Base-by-base conservation (phyloP, 208 protist species). In the Kentomonas sorsogonicus region DNA sequence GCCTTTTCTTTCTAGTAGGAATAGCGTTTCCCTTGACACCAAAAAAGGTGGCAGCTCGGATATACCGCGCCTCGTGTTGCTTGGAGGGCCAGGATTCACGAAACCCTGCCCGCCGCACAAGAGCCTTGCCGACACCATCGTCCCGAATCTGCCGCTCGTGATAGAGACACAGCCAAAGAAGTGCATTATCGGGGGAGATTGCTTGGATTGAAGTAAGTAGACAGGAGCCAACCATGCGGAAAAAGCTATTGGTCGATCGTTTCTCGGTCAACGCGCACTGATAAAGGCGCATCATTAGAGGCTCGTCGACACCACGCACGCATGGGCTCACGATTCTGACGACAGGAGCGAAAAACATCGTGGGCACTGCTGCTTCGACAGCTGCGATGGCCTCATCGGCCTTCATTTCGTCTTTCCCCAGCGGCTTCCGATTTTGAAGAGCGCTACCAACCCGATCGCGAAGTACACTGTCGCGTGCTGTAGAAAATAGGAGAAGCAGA, bases 111-210 rank as follows among this genome's bases (percentile, higher is more conserved):
- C 39, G 29, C 26, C 44, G 40, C 20, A 80, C 52, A 7, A 93
- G 62, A 10, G 73, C 63, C 45, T 72, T 79, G 38, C 70, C 83
- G 9, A 89, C 77, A 40, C 77, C 75, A 65, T 86, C 78, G 56
- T 94, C 87, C 9, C 71, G 64, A 18, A 94, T 60, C 3, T 68
- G 30, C 23, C 78, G 40, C 16, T 68, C 56, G 3, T 76, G 55
- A 48, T 94, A 94, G 18, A 94, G 54, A 1, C 66, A 61, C 46
- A 87, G 57, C 83, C 87, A 94, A 39, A 69, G 27, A 9, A 83
- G 30, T 2, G 81, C 77, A 48, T 76, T 72, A 18, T 83, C 69
- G 9, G 60, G 58, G 0, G 83, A 69, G 34, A 94, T 63, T 25
- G 43, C 51, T 11, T 53, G 58, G 0, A 60, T 55, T 0, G 75